Percentiles rank a stretch among this genome's conserved stretches.
Evolutionary conservation across 2,329 filamentous ascomycete species (phyloP).

Genomic region (Clarireedia hainanense): DNA sequence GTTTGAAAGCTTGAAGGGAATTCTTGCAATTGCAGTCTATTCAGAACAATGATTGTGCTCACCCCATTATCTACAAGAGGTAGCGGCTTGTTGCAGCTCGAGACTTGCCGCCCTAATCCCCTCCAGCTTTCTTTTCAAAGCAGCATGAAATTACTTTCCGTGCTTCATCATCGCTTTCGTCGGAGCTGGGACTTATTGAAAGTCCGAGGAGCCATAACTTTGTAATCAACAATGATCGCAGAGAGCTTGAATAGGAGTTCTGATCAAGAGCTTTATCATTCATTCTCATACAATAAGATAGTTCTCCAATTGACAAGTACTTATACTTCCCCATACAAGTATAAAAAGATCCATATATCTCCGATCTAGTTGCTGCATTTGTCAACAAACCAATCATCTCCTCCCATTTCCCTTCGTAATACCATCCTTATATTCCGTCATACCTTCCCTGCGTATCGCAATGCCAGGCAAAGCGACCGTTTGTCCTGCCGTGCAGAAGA

Average conservation of each 20-base stretch:
- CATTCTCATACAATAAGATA: neutral
- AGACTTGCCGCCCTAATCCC: too few relatives aligned
- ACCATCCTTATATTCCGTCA: neutral
- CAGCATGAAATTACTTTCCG: too few relatives aligned
- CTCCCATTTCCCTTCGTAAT: neutral
- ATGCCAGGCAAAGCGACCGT: neutral
- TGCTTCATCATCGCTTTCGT: neutral
- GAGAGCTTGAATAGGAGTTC: too few relatives aligned
- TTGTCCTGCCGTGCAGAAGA: neutral
- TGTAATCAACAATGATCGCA: too few relatives aligned
- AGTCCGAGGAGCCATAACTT: neutral
- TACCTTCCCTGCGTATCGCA: neutral
- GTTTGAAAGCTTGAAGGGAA: too few relatives aligned
- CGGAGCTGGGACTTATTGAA: neutral
- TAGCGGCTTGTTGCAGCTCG: too few relatives aligned
- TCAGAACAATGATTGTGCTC: too few relatives aligned
- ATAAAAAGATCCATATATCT: neutral
- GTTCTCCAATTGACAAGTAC: neutral
- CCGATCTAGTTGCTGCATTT: neutral
- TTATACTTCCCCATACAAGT: too few relatives aligned
- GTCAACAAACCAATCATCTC: conserved; percentile 1
- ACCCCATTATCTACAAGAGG: too few relatives aligned
- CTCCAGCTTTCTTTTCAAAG: too few relatives aligned
- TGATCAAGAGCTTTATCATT: too few relatives aligned
- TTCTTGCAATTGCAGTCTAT: too few relatives aligned